These are phyloP conservation scores for Pseudomonodictys pantanalensis DNA, from an alignment of 495 filamentous ascomycete species.

Conservation along the genomic window DNA sequence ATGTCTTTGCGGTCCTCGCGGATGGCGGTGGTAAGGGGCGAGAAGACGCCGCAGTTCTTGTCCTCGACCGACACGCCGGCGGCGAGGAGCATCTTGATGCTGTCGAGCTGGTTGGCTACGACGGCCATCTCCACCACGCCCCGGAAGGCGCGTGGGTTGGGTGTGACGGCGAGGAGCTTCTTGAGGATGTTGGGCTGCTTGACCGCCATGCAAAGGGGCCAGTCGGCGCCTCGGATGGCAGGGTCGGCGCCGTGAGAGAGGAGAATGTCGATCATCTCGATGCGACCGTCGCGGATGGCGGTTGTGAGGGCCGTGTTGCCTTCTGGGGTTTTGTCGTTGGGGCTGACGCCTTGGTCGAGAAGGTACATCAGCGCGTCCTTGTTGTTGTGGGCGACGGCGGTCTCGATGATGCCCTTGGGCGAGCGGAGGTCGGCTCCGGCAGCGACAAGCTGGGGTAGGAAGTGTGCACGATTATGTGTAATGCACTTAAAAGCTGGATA, in stretches of 20 bases:
- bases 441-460: constrained; percentile 49
- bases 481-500: constrained; percentile 57
- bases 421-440: constrained; percentile 51
- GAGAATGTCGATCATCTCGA: constrained; percentile 49
- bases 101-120: constrained; percentile 45
- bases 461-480: constrained; percentile 51
- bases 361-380: constrained; percentile 50
- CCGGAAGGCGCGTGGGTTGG: constrained; percentile 49
- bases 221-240: constrained; percentile 52
- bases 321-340: constrained; percentile 49
- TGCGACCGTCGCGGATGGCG: constrained; percentile 50
- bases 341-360: constrained; percentile 48
- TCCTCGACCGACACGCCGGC: constrained; percentile 53
- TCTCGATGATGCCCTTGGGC: constrained; percentile 57
- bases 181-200: constrained; percentile 47
- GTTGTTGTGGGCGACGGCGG: constrained; percentile 51
- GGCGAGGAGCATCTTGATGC: constrained; percentile 47
- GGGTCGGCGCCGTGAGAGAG: constrained; percentile 52
- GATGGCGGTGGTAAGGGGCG: constrained; percentile 54
- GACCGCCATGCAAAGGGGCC: constrained; percentile 56
- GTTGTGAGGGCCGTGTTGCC: constrained; percentile 54
- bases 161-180: constrained; percentile 46
- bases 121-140: constrained; percentile 58
- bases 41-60: constrained; percentile 57
- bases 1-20: constrained; percentile 52